These are phyloP conservation scores for Microsporum ferrugineum DNA, from an alignment of 2,329 filamentous ascomycete genomes.

Conservation along the genomic window DNA sequence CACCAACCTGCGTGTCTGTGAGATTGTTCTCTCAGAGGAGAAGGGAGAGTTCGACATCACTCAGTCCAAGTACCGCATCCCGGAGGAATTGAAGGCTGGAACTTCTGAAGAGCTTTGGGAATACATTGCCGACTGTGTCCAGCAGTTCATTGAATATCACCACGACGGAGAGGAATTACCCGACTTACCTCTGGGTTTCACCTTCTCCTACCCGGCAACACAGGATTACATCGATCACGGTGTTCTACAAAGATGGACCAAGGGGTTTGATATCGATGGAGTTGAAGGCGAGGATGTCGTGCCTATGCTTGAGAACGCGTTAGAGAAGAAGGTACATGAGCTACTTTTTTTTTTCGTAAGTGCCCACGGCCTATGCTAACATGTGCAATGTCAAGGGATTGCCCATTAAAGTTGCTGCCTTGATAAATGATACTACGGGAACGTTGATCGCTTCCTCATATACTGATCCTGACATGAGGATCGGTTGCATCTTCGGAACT, in stretches of 20 bases:
- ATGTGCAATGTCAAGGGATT: conserved; percentile 48
- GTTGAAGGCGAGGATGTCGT: conserved; percentile 88
- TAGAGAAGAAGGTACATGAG: conserved; percentile 52
- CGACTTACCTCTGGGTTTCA: conserved; percentile 73
- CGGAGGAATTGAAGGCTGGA: conserved; percentile 80
- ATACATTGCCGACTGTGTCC: conserved; percentile 83
- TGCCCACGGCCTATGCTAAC: conserved; percentile 7
- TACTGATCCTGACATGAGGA: conserved; percentile 84
- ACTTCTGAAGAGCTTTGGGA: conserved; percentile 81
- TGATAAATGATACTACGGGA: conserved; percentile 97
- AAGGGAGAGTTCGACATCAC: conserved; percentile 89
- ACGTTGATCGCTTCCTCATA: conserved; percentile 94
- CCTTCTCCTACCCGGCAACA: conserved; percentile 88
- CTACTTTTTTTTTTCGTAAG: conserved; percentile 10
- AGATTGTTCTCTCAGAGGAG: conserved; percentile 71
- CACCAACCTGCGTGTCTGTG: conserved; percentile 88
- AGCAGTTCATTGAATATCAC: conserved; percentile 81
- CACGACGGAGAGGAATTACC: conserved; percentile 53
- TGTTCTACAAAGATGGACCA: conserved; percentile 89
- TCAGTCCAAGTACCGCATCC: conserved; percentile 92
- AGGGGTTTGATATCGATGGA: conserved; percentile 87
- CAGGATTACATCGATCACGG: conserved; percentile 91
- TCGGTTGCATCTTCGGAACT: conserved; percentile 96
- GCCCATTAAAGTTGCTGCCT: conserved; percentile 79
- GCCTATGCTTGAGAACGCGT: conserved; percentile 69